A percentile compares a stretch with the other conserved stretches of the same genome.
phyloP scores from a whole-genome alignment of 257 asterid species.

The Solanum medicagineum region DNA sequence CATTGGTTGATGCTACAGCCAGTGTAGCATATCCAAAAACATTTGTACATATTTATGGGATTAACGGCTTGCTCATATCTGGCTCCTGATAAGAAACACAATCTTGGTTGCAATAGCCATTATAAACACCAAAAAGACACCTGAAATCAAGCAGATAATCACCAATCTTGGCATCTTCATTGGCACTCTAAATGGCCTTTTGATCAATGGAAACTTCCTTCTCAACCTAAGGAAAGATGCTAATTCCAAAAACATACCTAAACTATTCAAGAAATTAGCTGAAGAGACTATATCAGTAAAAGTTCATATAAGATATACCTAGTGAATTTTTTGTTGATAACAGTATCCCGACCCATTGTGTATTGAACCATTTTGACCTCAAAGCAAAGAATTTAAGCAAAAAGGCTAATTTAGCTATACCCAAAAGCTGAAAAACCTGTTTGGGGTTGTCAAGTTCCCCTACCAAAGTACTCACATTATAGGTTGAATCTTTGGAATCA shows the following conservation, averaged over 20 bases:
- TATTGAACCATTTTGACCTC: slow-evolving; percentile 48
- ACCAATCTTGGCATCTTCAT: slow-evolving; percentile 19
- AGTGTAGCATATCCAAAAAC: no score
- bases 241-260: slow-evolving; percentile 73
- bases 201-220: slow-evolving; percentile 29
- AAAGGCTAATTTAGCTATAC: slow-evolving; percentile 48
- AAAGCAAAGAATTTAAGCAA: slow-evolving; percentile 26
- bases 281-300: slow-evolving; percentile 37
- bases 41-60: no score
- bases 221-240: slow-evolving; percentile 61
- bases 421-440: slow-evolving; percentile 48
- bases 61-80: no score
- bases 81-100: slow-evolving; percentile 29
- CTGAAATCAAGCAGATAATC: slow-evolving; percentile 50
- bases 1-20: no score
- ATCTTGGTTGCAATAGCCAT: slow-evolving; percentile 45
- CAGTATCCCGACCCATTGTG: slow-evolving; percentile 68
- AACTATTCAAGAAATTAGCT: slow-evolving; percentile 55
- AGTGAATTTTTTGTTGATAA: slow-evolving; percentile 38
- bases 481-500: slow-evolving; percentile 5
- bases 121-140: slow-evolving; percentile 40
- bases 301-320: slow-evolving; percentile 47
- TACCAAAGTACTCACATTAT: slow-evolving; percentile 60
- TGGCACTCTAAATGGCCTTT: slow-evolving; percentile 63
- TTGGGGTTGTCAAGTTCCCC: slow-evolving; percentile 63